phyloP scores from a whole-genome alignment of 345 rosid genomes.

The Lepidium sativum region DNA sequence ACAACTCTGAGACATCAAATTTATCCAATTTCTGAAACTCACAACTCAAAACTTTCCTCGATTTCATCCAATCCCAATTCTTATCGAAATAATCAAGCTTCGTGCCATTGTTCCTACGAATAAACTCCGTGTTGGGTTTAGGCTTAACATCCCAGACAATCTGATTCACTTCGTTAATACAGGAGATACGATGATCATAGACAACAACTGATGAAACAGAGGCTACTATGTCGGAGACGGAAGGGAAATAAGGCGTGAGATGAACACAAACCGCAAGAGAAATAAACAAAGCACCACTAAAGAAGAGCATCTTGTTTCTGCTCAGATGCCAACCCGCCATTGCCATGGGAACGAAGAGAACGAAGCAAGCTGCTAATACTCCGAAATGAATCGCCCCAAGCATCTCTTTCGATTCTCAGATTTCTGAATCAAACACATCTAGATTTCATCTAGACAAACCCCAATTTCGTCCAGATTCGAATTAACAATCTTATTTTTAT shows the following conservation, averaged over 20 bases:
- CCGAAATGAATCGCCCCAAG: conserved; percentile 47
- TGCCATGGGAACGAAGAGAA: conserved; percentile 51
- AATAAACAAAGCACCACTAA: conserved; percentile 59
- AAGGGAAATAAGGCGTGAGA: conserved; percentile 63
- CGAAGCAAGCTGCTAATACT: conserved; percentile 50
- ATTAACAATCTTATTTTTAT: background rate
- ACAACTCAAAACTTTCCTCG: conserved; percentile 42
- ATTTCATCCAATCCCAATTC: conserved; percentile 56
- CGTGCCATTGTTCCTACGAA: background rate
- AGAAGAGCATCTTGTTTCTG: conserved; percentile 67
- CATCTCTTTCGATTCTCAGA: conserved; percentile 23
- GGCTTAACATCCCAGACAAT: conserved; percentile 57
- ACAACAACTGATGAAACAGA: conserved; percentile 48
- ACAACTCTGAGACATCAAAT: conserved; percentile 47
- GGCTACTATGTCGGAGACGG: conserved; percentile 53
- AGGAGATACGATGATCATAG: conserved; percentile 50
- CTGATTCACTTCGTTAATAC: conserved; percentile 56
- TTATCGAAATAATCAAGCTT: conserved; percentile 36
- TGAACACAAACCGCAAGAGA: conserved; percentile 72
- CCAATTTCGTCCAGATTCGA: conserved; percentile 2
- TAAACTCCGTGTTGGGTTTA: background rate
- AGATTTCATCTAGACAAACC: background rate
- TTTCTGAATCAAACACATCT: conserved; percentile 17
- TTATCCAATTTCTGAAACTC: conserved; percentile 46
- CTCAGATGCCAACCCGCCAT: conserved; percentile 82